A percentile compares a stretch with the other conserved stretches of the same genome.
Conservation (phyloP, 805 yeast genomes). For the Candida tallmaniae region DNA sequence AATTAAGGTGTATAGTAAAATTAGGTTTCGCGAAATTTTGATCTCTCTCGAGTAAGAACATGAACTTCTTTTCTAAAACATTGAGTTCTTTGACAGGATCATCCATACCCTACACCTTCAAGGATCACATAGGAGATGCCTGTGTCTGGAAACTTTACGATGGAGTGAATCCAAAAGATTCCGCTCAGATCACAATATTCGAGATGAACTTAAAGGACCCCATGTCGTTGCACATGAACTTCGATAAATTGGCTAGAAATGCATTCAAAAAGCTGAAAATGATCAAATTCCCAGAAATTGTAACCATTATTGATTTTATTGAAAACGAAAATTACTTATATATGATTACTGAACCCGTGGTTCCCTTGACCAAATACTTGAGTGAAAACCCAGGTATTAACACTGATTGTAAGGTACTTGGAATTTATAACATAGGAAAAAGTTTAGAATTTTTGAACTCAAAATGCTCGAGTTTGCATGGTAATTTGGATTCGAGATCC, state of each 20-base stretch:
- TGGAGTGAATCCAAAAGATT: slow-evolving; percentile 53
- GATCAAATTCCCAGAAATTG: slow-evolving; percentile 65
- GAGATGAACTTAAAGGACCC: slow-evolving; percentile 50
- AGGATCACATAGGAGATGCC: slow-evolving; percentile 33
- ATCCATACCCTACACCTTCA: slow-evolving; percentile 55
- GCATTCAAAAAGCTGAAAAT: slow-evolving; percentile 45
- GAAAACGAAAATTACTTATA: slow-evolving; percentile 56
- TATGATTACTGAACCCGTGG: slow-evolving; percentile 64
- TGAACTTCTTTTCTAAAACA: slow-evolving; percentile 70
- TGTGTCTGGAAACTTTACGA: slow-evolving; percentile 59
- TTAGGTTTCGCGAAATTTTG: too few species aligned
- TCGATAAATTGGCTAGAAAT: slow-evolving; percentile 31
- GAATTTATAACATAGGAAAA: slow-evolving; percentile 51
- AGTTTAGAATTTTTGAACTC: slow-evolving; percentile 55
- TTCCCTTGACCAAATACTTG: slow-evolving; percentile 44
- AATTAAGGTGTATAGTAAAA: neutral
- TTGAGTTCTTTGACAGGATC: slow-evolving; percentile 52
- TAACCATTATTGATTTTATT: slow-evolving; percentile 57
- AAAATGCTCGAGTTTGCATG: slow-evolving; percentile 59
- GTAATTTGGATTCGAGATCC: slow-evolving; percentile 51
- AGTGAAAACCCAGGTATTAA: slow-evolving; percentile 17
- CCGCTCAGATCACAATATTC: slow-evolving; percentile 56
- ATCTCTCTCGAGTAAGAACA: too few species aligned
- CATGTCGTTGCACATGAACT: slow-evolving; percentile 19
- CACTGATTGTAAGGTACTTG: slow-evolving; percentile 34